These are phyloP conservation scores for Coemansia furcata DNA, from an alignment of 192 early-diverging fungal species.

Conservation along the genomic window DNA sequence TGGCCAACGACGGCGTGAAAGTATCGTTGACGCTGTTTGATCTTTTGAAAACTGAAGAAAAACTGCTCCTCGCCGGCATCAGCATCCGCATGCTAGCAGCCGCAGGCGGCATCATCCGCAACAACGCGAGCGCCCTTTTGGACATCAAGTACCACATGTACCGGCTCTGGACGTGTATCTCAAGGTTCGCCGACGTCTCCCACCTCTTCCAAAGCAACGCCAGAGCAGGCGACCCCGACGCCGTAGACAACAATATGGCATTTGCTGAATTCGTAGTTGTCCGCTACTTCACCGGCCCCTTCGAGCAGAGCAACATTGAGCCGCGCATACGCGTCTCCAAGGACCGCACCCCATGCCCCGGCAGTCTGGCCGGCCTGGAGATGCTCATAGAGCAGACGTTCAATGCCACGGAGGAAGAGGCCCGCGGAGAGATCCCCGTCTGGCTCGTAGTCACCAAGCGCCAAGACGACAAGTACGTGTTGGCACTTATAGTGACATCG, in stretches of 20 bases:
- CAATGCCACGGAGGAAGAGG: conserved; percentile 25
- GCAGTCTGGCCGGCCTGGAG: not conserved
- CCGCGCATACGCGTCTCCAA: conserved; percentile 31
- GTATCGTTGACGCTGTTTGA: conserved; percentile 34
- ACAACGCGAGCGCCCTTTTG: not conserved
- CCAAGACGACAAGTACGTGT: conserved; percentile 19
- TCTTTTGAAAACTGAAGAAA: conserved; percentile 39
- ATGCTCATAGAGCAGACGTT: conserved; percentile 26
- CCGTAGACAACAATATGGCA: not conserved
- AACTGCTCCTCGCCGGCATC: conserved; percentile 36
- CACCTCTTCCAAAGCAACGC: conserved; percentile 1
- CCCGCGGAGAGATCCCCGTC: conserved; percentile 23
- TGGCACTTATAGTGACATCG: conserved; percentile 29
- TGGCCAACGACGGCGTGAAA: conserved; percentile 17
- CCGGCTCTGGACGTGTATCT: conserved; percentile 46
- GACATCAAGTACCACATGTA: conserved; percentile 46
- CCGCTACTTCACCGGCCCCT: conserved; percentile 16
- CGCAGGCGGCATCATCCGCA: conserved; percentile 32
- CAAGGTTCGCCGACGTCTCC: conserved; percentile 7
- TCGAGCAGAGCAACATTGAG: conserved; percentile 28
- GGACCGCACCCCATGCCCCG: conserved; percentile 10
- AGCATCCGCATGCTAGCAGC: conserved; percentile 40
- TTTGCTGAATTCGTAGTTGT: conserved; percentile 50
- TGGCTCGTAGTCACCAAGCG: conserved; percentile 27
- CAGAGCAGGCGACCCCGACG: not conserved